phyloP scores from a whole-genome alignment of 1,284 basidiomycete species.

The Ceratobasidium sp. region DNA sequence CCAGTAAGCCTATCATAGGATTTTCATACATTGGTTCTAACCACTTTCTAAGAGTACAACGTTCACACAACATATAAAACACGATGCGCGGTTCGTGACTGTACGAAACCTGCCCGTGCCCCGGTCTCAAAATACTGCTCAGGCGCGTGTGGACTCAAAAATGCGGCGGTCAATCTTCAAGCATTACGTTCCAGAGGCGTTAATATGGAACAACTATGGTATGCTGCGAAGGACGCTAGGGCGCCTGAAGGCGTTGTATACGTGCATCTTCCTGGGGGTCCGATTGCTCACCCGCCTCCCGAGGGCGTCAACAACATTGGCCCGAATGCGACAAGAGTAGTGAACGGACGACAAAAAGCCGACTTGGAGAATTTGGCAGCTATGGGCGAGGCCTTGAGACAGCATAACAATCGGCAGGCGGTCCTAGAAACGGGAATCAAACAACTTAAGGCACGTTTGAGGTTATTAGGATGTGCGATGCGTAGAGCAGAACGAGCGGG shows the following conservation, averaged over 20 bases:
- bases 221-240: constrained; percentile 32
- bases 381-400: constrained; percentile 15
- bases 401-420: constrained; percentile 6
- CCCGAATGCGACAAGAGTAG: not conserved
- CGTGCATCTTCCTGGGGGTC: constrained; percentile 22
- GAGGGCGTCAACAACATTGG: constrained; percentile 23
- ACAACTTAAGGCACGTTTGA: constrained; percentile 36
- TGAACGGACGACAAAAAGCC: constrained; percentile 27
- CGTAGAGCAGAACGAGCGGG: constrained; percentile 59
- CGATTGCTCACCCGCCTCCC: constrained; percentile 14
- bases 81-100: constrained; percentile 62
- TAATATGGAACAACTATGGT: constrained; percentile 39
- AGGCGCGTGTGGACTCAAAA: constrained; percentile 70
- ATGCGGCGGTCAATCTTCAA: constrained; percentile 40
- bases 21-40: too few species aligned
- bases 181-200: constrained; percentile 14
- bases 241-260: constrained; percentile 31
- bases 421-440: constrained; percentile 15
- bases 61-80: constrained; percentile 79
- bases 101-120: constrained; percentile 77
- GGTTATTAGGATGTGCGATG: constrained; percentile 64
- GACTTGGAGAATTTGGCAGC: constrained; percentile 13
- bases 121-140: constrained; percentile 86
- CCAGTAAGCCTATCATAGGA: constrained; percentile 60
- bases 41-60: constrained; percentile 65